Percentiles rank a stretch among this genome's conserved stretches.
Evolutionary conservation across 768 basidiomycete genomes (phyloP).

Genomic region (Tricholoma hemisulphureum): DNA sequence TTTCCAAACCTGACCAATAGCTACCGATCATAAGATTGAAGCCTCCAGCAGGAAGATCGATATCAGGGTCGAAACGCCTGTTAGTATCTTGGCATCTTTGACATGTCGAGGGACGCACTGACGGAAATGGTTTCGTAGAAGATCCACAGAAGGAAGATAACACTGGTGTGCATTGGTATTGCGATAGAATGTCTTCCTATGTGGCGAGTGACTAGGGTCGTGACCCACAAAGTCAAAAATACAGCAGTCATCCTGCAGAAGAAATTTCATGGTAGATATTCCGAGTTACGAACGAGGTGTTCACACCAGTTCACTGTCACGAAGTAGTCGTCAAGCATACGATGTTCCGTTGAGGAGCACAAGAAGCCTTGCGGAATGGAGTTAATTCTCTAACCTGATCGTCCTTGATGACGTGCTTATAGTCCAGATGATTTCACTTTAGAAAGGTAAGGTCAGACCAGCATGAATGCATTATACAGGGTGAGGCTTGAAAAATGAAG

Average conservation of each 20-base stretch:
- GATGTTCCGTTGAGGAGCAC: slow-evolving; percentile 16
- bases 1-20: slow-evolving; percentile 16
- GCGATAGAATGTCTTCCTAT: slow-evolving; percentile 7
- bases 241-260: slow-evolving; percentile 6
- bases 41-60: slow-evolving; percentile 14
- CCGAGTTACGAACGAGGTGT: slow-evolving; percentile 2
- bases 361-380: slow-evolving; percentile 20
- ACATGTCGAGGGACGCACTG: slow-evolving; percentile 20
- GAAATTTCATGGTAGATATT: neutral
- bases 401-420: slow-evolving; percentile 18
- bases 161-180: slow-evolving; percentile 8
- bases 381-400: slow-evolving; percentile 15
- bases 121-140: slow-evolving; percentile 21
- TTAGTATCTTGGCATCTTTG: slow-evolving; percentile 5
- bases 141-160: slow-evolving; percentile 22
- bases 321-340: slow-evolving; percentile 17
- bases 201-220: slow-evolving; percentile 1
- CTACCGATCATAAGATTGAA: slow-evolving; percentile 14
- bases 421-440: slow-evolving; percentile 15
- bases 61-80: slow-evolving; percentile 17
- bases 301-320: slow-evolving; percentile 18
- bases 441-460: slow-evolving; percentile 1
- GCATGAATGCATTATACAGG: neutral
- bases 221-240: slow-evolving; percentile 9
- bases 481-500: too few species aligned